Evolutionary conservation across 1,139 yeast genomes (phyloP).

Genomic region (Geotrichum cucujoidarum): DNA sequence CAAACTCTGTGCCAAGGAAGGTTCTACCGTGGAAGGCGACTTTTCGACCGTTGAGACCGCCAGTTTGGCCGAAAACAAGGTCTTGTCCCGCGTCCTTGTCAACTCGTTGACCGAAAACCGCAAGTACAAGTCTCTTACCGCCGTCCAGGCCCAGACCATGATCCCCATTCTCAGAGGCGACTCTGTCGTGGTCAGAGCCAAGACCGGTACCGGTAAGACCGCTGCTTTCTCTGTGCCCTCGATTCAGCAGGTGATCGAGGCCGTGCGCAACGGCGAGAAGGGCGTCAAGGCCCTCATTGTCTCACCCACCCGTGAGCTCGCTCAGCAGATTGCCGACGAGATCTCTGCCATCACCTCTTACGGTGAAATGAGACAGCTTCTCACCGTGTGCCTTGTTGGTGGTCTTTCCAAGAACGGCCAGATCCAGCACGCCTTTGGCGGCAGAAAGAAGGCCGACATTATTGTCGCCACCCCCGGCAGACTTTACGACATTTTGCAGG

Average conservation of each 20-base stretch:
- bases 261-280: conserved; percentile 26
- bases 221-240: conserved; percentile 82
- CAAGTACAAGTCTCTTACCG: conserved; percentile 49
- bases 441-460: conserved; percentile 42
- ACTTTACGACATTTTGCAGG: conserved; percentile 53
- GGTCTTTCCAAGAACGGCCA: conserved; percentile 44
- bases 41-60: conserved; percentile 33
- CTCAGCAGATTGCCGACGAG: conserved; percentile 75
- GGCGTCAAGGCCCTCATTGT: conserved; percentile 55
- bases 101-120: conserved; percentile 35
- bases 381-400: conserved; percentile 46
- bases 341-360: conserved; percentile 39
- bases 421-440: conserved; percentile 34
- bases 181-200: conserved; percentile 78
- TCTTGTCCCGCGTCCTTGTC: conserved; percentile 35
- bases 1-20: conserved; percentile 15
- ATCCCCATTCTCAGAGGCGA: conserved; percentile 56
- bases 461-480: conserved; percentile 92
- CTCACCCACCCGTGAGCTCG: conserved; percentile 91
- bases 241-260: conserved; percentile 50
- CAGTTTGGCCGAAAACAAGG: conserved; percentile 29
- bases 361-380: conserved; percentile 36
- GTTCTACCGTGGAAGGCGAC: conserved; percentile 21
- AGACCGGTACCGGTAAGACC: conserved; percentile 95
- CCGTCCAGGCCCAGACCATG: conserved; percentile 73